Evolutionary conservation across 345 rosid species (phyloP), one percentile per base, ranked within the genome.

Genomic region (Gossypium australe): DNA sequence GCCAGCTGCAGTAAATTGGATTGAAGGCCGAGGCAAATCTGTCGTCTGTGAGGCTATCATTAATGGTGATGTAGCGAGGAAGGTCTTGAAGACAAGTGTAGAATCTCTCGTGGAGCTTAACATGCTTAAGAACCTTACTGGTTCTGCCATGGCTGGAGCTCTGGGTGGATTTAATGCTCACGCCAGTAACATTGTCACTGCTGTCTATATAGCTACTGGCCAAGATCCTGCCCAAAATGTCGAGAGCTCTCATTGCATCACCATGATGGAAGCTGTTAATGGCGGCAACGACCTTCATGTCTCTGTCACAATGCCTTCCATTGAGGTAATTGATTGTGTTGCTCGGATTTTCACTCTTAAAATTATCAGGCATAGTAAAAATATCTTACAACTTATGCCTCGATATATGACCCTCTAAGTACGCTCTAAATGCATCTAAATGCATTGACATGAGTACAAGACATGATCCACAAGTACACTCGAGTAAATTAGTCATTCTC

Each of bases 161-260:
- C 85, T 90, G 12, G 94, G 94, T 59, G 94, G 94, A 65, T 90
- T 88, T 75, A 90, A 90, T 77, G 94, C 94, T 51, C 94, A 90
- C 71, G 92, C 94, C 12, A 82, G 90, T 70, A 90, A 90, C 74
- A 82, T 90, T 8, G 92, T 90, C 38, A 44, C 87, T 18, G 94
- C 94, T 13, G 11, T 88, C 72, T 88, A 60, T 67, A 73, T 90
- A 16, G 94, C 94, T 63, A 90, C 92, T 0, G 94, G 94, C 51
- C 94, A 90, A 81, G 94, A 90, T 77, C 94, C 94, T 0, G 94
- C 92, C 27, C 92, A 90, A 78, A 90, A 86, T 25, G 82, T 90
- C 7, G 94, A 90, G 84, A 88, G 92, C 59, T 90, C 94, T 76
- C 88, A 88, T 77, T 90, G 92, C 78, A 87, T 90, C 65, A 90